These are phyloP conservation scores for Saccharomyces mikatae DNA, from an alignment of 805 yeast genomes.

Conservation along the genomic window DNA sequence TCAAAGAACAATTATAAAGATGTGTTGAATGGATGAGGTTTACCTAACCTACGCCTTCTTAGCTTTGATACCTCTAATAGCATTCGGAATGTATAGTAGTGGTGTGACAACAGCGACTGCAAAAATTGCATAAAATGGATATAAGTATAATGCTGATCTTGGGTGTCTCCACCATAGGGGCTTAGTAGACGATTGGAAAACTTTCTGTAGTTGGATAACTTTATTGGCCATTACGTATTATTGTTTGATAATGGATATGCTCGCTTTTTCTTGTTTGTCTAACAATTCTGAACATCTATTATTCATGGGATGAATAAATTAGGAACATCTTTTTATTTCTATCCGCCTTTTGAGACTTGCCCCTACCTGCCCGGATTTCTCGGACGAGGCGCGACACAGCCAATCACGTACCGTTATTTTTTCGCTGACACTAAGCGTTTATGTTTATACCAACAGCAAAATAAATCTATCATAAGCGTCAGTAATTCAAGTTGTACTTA, in stretches of 20 bases:
- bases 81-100: conserved; percentile 63
- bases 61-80: conserved; percentile 60
- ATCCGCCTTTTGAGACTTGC: neutral
- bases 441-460: neutral
- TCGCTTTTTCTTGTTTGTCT: neutral
- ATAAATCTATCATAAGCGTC: neutral
- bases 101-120: conserved; percentile 59
- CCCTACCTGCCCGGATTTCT: neutral
- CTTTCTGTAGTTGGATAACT: conserved; percentile 50
- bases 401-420: neutral
- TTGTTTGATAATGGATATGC: neutral
- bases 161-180: conserved; percentile 58
- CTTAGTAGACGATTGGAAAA: conserved; percentile 49
- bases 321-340: neutral
- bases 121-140: conserved; percentile 73
- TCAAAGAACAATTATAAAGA: neutral
- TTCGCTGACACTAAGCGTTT: neutral
- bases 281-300: neutral
- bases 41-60: conserved; percentile 8
- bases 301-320: neutral
- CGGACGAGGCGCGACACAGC: neutral
- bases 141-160: conserved; percentile 60
- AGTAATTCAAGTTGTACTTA: neutral
- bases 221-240: conserved; percentile 32
- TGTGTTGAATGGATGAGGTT: neutral